Conservation (phyloP, 108 stramenopile genomes). For the Cyclotella atomus region DNA sequence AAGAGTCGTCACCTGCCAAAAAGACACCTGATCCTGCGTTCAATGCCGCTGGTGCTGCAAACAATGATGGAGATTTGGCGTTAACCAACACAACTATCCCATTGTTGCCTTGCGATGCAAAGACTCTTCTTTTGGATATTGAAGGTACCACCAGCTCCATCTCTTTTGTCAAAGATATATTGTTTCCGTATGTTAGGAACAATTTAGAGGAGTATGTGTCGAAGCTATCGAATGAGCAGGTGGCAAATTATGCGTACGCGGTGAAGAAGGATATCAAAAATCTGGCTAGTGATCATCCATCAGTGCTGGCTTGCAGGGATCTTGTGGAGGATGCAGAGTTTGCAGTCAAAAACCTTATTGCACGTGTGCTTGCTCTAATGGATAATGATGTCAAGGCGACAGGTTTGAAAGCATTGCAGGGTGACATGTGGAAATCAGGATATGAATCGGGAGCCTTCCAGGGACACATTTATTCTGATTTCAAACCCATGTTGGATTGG, state of each 20-base stretch:
- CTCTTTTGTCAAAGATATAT: conserved; percentile 88
- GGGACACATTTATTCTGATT: conserved; percentile 86
- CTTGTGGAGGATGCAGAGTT: neutral
- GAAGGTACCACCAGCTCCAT: conserved; percentile 95
- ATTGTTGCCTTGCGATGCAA: conserved; percentile 74
- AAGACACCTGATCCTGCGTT: conserved; percentile 45
- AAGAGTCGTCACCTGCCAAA: conserved; percentile 21
- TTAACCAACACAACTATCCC: conserved; percentile 53
- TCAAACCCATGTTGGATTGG: conserved; percentile 73
- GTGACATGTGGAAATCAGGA: conserved; percentile 89
- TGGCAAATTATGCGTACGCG: conserved; percentile 9
- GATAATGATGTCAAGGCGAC: conserved; percentile 79
- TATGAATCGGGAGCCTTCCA: conserved; percentile 74
- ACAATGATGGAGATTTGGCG: conserved; percentile 63
- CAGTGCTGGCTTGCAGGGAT: conserved; percentile 18
- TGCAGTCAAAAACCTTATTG: neutral
- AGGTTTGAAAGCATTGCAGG: conserved; percentile 81
- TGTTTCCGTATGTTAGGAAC: conserved; percentile 73
- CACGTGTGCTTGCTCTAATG: conserved; percentile 63
- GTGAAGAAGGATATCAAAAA: conserved; percentile 35
- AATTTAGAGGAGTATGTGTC: conserved; percentile 52
- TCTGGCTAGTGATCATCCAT: conserved; percentile 31
- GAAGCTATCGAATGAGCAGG: conserved; percentile 10
- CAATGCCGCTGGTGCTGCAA: conserved; percentile 47
- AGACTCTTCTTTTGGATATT: conserved; percentile 89